Base-by-base conservation (phyloP, 2,329 filamentous ascomycete genomes). In the Ophiostoma australiae region DNA sequence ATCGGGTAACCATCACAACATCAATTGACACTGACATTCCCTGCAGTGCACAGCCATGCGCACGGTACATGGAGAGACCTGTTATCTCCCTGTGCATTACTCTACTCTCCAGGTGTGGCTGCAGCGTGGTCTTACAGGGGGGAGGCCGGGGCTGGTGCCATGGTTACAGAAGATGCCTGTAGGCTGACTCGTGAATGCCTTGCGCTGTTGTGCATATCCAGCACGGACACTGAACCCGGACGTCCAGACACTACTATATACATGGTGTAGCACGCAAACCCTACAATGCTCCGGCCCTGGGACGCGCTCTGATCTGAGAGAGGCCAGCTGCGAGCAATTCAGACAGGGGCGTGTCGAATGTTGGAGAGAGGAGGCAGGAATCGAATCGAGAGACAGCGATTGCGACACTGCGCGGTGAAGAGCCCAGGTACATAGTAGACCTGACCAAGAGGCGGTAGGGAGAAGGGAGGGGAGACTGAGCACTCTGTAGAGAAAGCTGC, bases 101-200 rank as follows among this genome's bases (percentile, higher is more conserved):
- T 63, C 23, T 63, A 63, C 20, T 63, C 27, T 17, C 52, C 48
- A 15, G 52, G 23, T 58, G 23, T 13, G 27, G 17, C 20, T 48
- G n/a, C 44, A 48, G n/a, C 1, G 27, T 31, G 37, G 44, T 15
- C 5, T 17, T 41, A 41, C 39, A 41, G 39, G 39, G 39, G 52
- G 52, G 48, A 13, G 52, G 52, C 52, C 27, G 52, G 52, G 52
- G 52, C 15, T 58, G 52, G 27, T 58, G 52, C 52, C n/a, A 58
- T 4, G 11, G 23, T 27, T 17, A 27, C 52, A 58, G n/a, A 58
- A 58, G 52, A 58, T 27, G 52, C 52, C 44, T 48, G 44, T 58
- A 31, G 52, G 27, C 58, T 63, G 58, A 63, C 58, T 63, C 27
- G 58, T 33, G 58, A 63, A 33, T 63, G 58, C 58, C 58, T 63